Evolutionary conservation across 2,329 filamentous ascomycete genomes (phyloP).

Genomic region (Endoconidiophora laricicola): DNA sequence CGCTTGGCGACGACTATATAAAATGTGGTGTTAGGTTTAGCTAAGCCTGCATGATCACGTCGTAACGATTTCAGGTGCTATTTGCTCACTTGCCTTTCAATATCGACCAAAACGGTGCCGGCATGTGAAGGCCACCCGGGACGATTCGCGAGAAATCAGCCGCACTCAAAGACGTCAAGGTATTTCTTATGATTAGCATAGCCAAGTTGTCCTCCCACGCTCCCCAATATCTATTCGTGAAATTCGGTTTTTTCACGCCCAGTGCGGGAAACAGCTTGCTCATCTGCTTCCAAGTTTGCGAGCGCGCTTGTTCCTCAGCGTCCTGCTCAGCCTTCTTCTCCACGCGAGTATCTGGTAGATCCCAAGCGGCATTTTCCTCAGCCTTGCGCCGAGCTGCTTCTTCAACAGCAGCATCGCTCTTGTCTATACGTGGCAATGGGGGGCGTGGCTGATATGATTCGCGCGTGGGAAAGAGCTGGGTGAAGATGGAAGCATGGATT

Average conservation of each 20-base stretch:
- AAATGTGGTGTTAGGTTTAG: conserved; percentile 11
- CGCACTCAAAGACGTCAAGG: conserved; percentile 42
- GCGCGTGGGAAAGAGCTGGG: conserved; percentile 11
- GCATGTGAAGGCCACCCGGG: conserved; percentile 44
- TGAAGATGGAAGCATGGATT: conserved; percentile 11
- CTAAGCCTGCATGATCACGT: background rate
- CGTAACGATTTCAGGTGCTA: background rate
- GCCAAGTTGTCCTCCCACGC: conserved; percentile 12
- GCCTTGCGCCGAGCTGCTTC: background rate
- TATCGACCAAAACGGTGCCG: conserved; percentile 50
- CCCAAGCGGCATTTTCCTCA: background rate
- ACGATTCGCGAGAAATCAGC: conserved; percentile 56
- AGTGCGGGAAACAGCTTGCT: conserved; percentile 3
- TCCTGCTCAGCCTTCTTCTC: background rate
- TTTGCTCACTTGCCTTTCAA: conserved; percentile 28
- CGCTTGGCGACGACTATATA: conserved; percentile 46
- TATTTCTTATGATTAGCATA: conserved; percentile 41
- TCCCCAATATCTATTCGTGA: conserved; percentile 7
- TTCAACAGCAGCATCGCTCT: conserved; percentile 1
- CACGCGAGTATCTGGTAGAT: background rate
- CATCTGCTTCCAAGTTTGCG: conserved; percentile 2
- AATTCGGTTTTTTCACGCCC: background rate
- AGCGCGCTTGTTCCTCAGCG: background rate
- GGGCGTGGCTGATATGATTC: conserved; percentile 8
- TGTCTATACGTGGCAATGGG: conserved; percentile 1